Evolutionary conservation across 2,329 filamentous ascomycete species (phyloP), one percentile per base, ranked within the genome.

Genomic region (Chaetomiaceae sp.): DNA sequence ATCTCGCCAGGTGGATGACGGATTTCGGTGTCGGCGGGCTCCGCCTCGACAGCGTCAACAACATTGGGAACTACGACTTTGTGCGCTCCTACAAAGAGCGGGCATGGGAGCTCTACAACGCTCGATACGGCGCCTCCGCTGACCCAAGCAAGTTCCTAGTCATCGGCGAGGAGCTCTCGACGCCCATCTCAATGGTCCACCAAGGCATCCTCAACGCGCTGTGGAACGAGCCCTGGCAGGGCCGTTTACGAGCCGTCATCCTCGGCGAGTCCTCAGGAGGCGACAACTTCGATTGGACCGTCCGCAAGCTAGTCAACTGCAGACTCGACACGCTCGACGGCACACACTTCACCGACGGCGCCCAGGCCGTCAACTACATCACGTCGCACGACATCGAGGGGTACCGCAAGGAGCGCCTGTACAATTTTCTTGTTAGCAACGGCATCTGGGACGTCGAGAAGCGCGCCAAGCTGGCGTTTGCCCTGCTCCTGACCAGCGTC

Each of bases 381-480:
- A 64, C 63, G 7, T 61, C 54, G 37, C 63, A 65, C 42, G 63
- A 65, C 48, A 63, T 65, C 20, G 62, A 64, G 46, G 63, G 63
- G 4, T 57, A 51, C 53, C 55, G 58, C 38, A 63, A 64, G 54
- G 59, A 61, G 53, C 44, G 63, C 1, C 55, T 65, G 20, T 65
- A 55, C 55, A 58, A 63, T 49, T 64, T 58, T 37, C 57, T 62
- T 12, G 23, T 29, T 11, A 53, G 45, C 42, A 57, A 55, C 48
- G 56, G 57, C 29, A 39, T 64, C 25, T 43, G 48, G 44, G 60
- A 64, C 42, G 50, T 62, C 1, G 55, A 46, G 38, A 43, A 43
- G 47, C 55, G 62, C 15, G 57, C 58, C 33, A 52, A 54, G 43
- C 55, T 65, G 14, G 63, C 61, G 11, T 64, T 63, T 45, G 61